Percentiles rank a stretch among this genome's conserved stretches.
Conservation (phyloP, 106 monocot species). For the Vanilla planifolia region DNA sequence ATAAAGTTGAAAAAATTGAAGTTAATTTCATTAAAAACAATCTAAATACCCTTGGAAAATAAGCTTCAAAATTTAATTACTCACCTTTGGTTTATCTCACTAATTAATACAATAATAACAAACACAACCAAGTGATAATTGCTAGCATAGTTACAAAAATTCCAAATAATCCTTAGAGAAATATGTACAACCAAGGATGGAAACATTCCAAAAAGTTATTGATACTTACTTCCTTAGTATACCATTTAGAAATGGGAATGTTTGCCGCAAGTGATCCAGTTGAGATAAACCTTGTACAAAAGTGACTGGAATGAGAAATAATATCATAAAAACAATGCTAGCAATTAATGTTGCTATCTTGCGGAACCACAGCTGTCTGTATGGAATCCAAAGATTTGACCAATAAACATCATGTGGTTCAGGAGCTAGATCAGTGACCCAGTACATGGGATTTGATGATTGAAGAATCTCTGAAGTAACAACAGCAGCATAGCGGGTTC, state of each 20-base stretch:
- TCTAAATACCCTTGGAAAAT: too few relatives aligned
- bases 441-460: conserved; percentile 90
- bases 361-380: conserved; percentile 81
- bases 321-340: conserved; percentile 66
- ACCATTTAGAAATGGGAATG: conserved; percentile 65
- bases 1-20: too few relatives aligned
- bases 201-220: background rate
- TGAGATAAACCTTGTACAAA: conserved; percentile 85
- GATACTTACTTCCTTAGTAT: conserved; percentile 77
- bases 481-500: conserved; percentile 76
- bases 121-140: too few relatives aligned
- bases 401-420: conserved; percentile 91
- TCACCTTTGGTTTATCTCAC: too few relatives aligned
- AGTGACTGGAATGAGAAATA: conserved; percentile 80
- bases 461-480: conserved; percentile 81
- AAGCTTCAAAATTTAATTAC: too few relatives aligned
- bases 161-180: too few relatives aligned
- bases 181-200: background rate
- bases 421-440: conserved; percentile 86
- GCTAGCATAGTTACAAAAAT: too few relatives aligned
- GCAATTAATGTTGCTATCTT: conserved; percentile 66
- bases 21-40: too few relatives aligned
- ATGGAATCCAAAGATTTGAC: conserved; percentile 98
- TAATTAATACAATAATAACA: too few relatives aligned
- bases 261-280: conserved; percentile 65